Evolutionary conservation across 345 rosid species (phyloP).

Genomic region (Euphorbia tirucalli): DNA sequence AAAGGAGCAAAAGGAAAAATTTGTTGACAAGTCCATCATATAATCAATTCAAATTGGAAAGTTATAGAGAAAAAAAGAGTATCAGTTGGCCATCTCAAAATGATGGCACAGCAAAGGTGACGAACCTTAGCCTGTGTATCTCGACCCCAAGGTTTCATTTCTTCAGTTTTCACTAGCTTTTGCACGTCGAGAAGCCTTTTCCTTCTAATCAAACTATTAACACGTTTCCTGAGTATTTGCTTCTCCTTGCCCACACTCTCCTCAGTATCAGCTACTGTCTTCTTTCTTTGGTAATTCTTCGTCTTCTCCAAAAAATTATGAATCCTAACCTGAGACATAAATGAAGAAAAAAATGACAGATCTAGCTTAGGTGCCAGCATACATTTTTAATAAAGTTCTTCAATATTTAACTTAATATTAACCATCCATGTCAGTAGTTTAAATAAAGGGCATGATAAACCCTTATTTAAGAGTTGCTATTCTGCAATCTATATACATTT

Average conservation of each 20-base stretch:
- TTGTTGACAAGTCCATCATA: neutral
- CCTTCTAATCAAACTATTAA: slow-evolving; percentile 69
- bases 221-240: slow-evolving; percentile 63
- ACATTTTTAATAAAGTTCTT: neutral
- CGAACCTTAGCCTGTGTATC: slow-evolving; percentile 87
- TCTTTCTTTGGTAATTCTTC: slow-evolving; percentile 47
- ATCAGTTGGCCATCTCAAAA: slow-evolving; percentile 7
- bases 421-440: neutral
- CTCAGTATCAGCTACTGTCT: slow-evolving; percentile 39
- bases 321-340: slow-evolving; percentile 61
- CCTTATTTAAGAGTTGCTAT: neutral
- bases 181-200: slow-evolving; percentile 61
- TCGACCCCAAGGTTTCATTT: slow-evolving; percentile 76
- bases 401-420: neutral
- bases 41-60: neutral
- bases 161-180: slow-evolving; percentile 68
- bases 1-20: neutral
- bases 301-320: slow-evolving; percentile 74
- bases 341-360: neutral
- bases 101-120: slow-evolving; percentile 7
- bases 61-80: neutral
- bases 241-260: slow-evolving; percentile 51
- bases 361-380: neutral
- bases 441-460: neutral
- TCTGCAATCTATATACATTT: neutral